A percentile compares a stretch with the other conserved stretches of the same genome.
phyloP scores from a whole-genome alignment of 768 basidiomycete genomes.

The Coprinopsis marcescibilis region DNA sequence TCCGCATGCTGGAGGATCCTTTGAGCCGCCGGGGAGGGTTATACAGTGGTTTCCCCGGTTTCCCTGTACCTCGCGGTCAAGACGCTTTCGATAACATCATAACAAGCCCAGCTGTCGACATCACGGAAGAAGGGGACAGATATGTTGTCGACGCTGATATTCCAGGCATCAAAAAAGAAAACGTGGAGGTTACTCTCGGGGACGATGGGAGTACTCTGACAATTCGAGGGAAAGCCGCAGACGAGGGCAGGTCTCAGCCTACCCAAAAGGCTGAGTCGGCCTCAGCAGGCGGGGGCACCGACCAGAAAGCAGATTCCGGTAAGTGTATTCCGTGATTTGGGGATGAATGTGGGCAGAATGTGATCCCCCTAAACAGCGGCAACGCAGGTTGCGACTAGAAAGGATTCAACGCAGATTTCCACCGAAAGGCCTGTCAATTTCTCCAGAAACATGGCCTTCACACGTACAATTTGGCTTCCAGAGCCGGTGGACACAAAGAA shows the following conservation, averaged over 20 bases:
- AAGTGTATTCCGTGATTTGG: too few species aligned
- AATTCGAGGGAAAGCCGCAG: conserved; percentile 58
- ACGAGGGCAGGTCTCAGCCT: conserved; percentile 16
- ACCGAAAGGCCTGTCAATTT: conserved; percentile 48
- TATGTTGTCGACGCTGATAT: conserved; percentile 74
- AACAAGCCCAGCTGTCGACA: conserved; percentile 56
- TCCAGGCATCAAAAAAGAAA: conserved; percentile 75
- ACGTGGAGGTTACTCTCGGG: conserved; percentile 64
- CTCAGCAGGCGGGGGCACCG: too few species aligned
- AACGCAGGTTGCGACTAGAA: conserved; percentile 12
- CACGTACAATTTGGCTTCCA: conserved; percentile 69
- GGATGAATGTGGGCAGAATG: too few species aligned
- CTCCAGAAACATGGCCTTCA: conserved; percentile 49
- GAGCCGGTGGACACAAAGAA: conserved; percentile 50
- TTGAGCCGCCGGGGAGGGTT: conserved; percentile 28
- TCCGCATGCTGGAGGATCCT: conserved; percentile 74
- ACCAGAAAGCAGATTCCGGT: too few species aligned
- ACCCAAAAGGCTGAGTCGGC: conserved; percentile 17
- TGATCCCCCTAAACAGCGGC: neutral
- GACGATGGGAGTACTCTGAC: conserved; percentile 66
- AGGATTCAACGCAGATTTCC: conserved; percentile 41
- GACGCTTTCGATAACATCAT: conserved; percentile 17
- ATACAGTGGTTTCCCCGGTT: conserved; percentile 20
- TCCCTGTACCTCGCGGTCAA: conserved; percentile 18
- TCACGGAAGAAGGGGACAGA: conserved; percentile 57